Percentiles rank a stretch among this genome's conserved stretches.
Conservation (phyloP, 306 rosid species). For the Cicer arietinum region DNA sequence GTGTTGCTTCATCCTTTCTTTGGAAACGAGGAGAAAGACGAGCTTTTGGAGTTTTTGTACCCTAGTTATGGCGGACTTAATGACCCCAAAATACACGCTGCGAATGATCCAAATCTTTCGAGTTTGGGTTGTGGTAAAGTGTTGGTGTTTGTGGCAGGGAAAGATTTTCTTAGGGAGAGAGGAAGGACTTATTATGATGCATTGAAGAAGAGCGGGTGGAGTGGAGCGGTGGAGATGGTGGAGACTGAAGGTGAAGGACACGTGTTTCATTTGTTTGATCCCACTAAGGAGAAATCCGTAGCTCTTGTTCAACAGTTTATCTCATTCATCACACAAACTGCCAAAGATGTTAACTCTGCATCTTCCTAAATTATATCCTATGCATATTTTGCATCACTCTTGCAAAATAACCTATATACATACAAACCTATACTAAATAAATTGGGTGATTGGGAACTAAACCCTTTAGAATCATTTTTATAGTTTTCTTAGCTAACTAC, state of each 20-base stretch:
- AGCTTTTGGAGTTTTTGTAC: slow-evolving; percentile 32
- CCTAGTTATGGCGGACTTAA: slow-evolving; percentile 42
- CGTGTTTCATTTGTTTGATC: slow-evolving; percentile 49
- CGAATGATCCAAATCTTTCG: slow-evolving; percentile 48
- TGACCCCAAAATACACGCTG: slow-evolving; percentile 48
- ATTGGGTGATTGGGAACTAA: too few relatives aligned
- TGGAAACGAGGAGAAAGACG: slow-evolving; percentile 39
- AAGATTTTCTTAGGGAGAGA: slow-evolving; percentile 43
- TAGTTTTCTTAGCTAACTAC: too few relatives aligned
- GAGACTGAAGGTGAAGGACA: slow-evolving; percentile 53
- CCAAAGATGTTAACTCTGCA: neutral
- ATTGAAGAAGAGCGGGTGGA: slow-evolving; percentile 56
- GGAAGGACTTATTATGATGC: slow-evolving; percentile 47
- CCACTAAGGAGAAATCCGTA: slow-evolving; percentile 33
- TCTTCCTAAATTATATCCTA: neutral
- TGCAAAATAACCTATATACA: too few relatives aligned
- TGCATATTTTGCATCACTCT: too few relatives aligned
- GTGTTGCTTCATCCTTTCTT: slow-evolving; percentile 63
- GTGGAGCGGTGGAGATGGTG: slow-evolving; percentile 40
- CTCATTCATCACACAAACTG: slow-evolving; percentile 34
- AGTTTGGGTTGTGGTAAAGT: slow-evolving; percentile 44
- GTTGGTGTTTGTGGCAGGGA: slow-evolving; percentile 52
- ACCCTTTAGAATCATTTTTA: too few relatives aligned
- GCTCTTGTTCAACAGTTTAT: slow-evolving; percentile 31
- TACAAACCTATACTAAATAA: too few relatives aligned